Conservation (phyloP, 345 rosid genomes). For the Sonneratia caseolaris region DNA sequence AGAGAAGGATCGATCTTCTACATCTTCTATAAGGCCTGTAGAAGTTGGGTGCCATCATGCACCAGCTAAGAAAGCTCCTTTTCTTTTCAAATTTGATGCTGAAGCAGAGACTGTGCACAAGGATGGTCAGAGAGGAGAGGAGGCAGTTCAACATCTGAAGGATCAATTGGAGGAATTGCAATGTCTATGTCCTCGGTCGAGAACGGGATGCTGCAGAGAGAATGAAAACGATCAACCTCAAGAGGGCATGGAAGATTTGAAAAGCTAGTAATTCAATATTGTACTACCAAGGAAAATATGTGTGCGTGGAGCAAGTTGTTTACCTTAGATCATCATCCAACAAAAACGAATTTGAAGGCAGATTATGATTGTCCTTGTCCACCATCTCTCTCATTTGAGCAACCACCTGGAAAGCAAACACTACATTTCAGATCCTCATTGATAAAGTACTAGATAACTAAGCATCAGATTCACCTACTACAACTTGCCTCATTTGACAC, state of each 20-base stretch:
- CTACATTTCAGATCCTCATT: slow-evolving; percentile 7
- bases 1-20: not conserved
- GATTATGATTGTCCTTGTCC: slow-evolving; percentile 72
- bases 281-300: not conserved
- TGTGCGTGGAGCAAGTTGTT: not conserved
- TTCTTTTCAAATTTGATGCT: not conserved
- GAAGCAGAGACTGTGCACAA: slow-evolving; percentile 54
- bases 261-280: not conserved
- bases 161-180: slow-evolving; percentile 76
- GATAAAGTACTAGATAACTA: slow-evolving; percentile 5
- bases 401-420: slow-evolving; percentile 45
- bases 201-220: slow-evolving; percentile 74
- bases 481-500: slow-evolving; percentile 81
- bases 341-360: slow-evolving; percentile 78
- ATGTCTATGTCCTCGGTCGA: slow-evolving; percentile 90
- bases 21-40: not conserved
- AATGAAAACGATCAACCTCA: not conserved
- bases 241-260: not conserved
- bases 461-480: slow-evolving; percentile 2
- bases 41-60: not conserved
- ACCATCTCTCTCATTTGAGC: slow-evolving; percentile 76
- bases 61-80: not conserved
- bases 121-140: slow-evolving; percentile 45
- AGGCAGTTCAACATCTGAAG: slow-evolving; percentile 55
- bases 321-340: slow-evolving; percentile 97